These are phyloP conservation scores for Gossypium rotundifolium DNA, from an alignment of 345 rosid genomes.

Conservation along the genomic window DNA sequence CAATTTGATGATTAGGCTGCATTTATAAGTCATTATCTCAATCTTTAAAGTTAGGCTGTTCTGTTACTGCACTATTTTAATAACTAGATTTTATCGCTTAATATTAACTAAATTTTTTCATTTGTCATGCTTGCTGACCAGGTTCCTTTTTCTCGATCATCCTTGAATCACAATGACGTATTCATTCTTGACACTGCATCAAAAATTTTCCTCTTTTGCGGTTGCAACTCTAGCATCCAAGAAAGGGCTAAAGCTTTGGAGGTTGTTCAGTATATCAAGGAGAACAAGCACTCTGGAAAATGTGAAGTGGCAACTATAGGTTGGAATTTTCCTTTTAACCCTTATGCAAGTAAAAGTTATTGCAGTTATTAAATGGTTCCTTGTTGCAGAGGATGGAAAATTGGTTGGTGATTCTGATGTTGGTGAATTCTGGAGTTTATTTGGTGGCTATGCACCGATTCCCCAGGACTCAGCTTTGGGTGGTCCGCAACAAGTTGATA, in stretches of 20 bases:
- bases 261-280: slow-evolving; percentile 86
- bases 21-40: neutral
- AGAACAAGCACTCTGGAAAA: slow-evolving; percentile 64
- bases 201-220: slow-evolving; percentile 77
- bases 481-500: slow-evolving; percentile 27
- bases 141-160: slow-evolving; percentile 81
- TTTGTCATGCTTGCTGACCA: slow-evolving; percentile 17
- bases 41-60: neutral
- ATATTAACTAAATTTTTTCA: neutral
- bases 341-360: slow-evolving; percentile 1
- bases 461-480: slow-evolving; percentile 50
- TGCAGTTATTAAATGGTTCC: slow-evolving; percentile 15
- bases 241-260: slow-evolving; percentile 90
- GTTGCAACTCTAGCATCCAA: slow-evolving; percentile 74
- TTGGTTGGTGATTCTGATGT: slow-evolving; percentile 74
- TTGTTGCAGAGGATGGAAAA: slow-evolving; percentile 79
- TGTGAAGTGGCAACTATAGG: slow-evolving; percentile 82
- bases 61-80: neutral
- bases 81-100: neutral
- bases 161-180: slow-evolving; percentile 72
- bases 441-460: slow-evolving; percentile 96
- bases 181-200: slow-evolving; percentile 78
- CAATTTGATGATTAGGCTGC: neutral
- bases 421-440: slow-evolving; percentile 90
- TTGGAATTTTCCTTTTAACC: slow-evolving; percentile 17